Evolutionary conservation across 2,329 filamentous ascomycete species (phyloP).

Genomic region (Monilinia polystroma): DNA sequence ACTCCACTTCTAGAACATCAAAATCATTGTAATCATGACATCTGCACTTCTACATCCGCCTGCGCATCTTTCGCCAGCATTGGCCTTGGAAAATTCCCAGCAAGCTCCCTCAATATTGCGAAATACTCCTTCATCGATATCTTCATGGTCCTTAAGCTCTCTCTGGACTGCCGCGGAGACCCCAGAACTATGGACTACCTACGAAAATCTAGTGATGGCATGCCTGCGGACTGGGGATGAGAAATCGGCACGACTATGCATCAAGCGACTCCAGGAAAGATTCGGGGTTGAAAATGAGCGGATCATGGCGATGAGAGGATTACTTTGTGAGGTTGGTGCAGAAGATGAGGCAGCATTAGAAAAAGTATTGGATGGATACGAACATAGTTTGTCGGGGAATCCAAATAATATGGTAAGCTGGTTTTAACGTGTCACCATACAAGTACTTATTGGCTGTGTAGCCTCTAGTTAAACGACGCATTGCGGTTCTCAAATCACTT

Average conservation of each 20-base stretch:
- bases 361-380: slow-evolving; percentile 72
- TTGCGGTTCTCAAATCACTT: slow-evolving; percentile 75
- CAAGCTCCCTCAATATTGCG: slow-evolving; percentile 57
- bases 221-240: slow-evolving; percentile 85
- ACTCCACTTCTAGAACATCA: slow-evolving; percentile 6
- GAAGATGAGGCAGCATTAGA: slow-evolving; percentile 63
- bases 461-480: slow-evolving; percentile 81
- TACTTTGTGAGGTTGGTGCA: slow-evolving; percentile 82
- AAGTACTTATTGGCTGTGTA: slow-evolving; percentile 43
- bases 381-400: slow-evolving; percentile 69
- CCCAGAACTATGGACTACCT: slow-evolving; percentile 76
- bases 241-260: slow-evolving; percentile 68
- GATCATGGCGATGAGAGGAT: slow-evolving; percentile 76
- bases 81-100: slow-evolving; percentile 59
- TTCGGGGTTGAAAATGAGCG: slow-evolving; percentile 86
- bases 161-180: slow-evolving; percentile 63
- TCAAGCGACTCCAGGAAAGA: slow-evolving; percentile 72
- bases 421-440: slow-evolving; percentile 16
- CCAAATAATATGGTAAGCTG: slow-evolving; percentile 73
- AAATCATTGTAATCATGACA: slow-evolving; percentile 44
- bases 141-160: slow-evolving; percentile 53
- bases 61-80: slow-evolving; percentile 54
- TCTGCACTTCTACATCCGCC: slow-evolving; percentile 57
- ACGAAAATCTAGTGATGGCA: slow-evolving; percentile 83
- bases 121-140: slow-evolving; percentile 54